Percentiles rank a stretch among this genome's conserved stretches.
phyloP scores from a whole-genome alignment of 306 rosid species.

The Ormosia emarginata region DNA sequence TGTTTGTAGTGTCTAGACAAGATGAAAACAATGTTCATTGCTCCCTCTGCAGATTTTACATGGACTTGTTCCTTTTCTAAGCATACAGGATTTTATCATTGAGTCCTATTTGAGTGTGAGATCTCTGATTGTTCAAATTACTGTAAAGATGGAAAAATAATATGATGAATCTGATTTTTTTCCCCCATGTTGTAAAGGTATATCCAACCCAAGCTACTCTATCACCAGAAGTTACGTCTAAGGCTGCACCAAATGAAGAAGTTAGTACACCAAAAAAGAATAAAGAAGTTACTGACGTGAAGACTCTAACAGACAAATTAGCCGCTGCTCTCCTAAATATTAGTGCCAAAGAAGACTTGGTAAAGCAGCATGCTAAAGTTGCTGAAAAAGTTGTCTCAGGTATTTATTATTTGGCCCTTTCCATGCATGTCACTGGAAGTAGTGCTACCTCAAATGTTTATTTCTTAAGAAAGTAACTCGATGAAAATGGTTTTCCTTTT shows the following conservation, averaged over 20 bases:
- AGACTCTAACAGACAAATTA: constrained; percentile 50
- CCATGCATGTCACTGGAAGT: constrained; percentile 13
- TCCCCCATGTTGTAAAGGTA: constrained; percentile 16
- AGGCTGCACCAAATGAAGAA: constrained; percentile 43
- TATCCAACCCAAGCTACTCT: too few species aligned
- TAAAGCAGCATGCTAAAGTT: constrained; percentile 77
- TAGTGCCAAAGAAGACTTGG: constrained; percentile 69
- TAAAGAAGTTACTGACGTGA: constrained; percentile 43
- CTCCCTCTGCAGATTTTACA: too few species aligned
- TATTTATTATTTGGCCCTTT: constrained; percentile 21
- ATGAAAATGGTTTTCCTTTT: too few species aligned
- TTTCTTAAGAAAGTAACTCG: too few species aligned
- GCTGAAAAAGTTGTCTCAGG: constrained; percentile 88
- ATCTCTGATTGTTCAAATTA: too few species aligned
- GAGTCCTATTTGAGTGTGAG: too few species aligned
- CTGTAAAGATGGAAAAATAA: too few species aligned
- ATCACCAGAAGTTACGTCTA: constrained; percentile 69
- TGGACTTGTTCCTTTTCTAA: too few species aligned
- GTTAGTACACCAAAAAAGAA: constrained; percentile 14
- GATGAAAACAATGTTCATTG: too few species aligned
- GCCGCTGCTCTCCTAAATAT: constrained; percentile 62
- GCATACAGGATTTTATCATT: too few species aligned
- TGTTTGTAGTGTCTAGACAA: too few species aligned
- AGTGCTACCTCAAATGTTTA: background rate
- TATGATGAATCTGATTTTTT: too few species aligned